Evolutionary conservation across 805 yeast species (phyloP), one percentile per base, ranked within the genome.

Genomic region (Myxozyma udenii): DNA sequence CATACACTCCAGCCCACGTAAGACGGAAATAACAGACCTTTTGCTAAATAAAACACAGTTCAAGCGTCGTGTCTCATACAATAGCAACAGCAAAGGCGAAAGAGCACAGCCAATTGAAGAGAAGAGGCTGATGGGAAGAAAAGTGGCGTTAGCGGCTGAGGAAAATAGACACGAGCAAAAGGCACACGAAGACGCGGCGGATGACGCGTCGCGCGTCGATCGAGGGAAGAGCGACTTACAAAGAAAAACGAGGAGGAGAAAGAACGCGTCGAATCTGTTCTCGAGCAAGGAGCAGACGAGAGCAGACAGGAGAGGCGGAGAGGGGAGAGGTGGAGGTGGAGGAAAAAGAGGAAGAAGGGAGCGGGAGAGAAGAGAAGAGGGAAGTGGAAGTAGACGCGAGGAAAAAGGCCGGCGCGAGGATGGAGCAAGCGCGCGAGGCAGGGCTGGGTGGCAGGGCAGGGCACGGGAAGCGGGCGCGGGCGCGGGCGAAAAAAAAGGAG

Each of bases 371-470:
- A 18, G 16, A 25, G 21, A 18, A 32, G 32, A 42, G 35, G 22
- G 36, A 25, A 11, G 41, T 37, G 32, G 44, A 45, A 23, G 43
- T 35, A 47, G 51, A 50, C 44, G n/a, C 18, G 33, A 24, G 9
- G 25, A n/a, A 30, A 38, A 35, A 38, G 41, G 28, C 18, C 19
- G 42, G 28, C 42, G 36, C 18, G 38, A 30, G 46, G 16, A 2
- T 14, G 21, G n/a, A n/a, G n/a, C n/a, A n/a, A n/a, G 4, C 22
- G 49, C 24, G 38, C 43, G 35, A 41, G 43, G 49, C 41, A 30
- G 37, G 49, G 38, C 43, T n/a, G 21, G 16, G 22, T 14, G 40
- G 35, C 40, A 41, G 46, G 30, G 30, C 25, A 18, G 30, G 45
- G 45, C 45, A 41, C 14, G 33, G 33, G 44, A 7, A 9, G 19